Conservation (phyloP, 192 early-diverging fungal species). For the Obelidium mucronatum region DNA sequence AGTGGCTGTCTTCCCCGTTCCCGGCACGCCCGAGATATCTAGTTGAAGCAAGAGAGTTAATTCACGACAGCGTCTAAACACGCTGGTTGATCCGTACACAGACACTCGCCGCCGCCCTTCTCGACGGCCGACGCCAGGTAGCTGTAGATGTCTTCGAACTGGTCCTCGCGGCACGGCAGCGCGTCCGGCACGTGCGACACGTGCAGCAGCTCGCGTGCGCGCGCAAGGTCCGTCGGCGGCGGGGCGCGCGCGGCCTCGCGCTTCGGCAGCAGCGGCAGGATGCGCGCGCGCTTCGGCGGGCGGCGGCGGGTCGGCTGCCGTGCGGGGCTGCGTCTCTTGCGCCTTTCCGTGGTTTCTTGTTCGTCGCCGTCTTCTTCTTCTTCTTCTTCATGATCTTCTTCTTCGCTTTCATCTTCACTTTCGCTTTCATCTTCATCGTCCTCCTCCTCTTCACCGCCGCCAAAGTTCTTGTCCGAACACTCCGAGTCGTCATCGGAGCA, state of each 20-base stretch:
- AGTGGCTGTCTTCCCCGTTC: slow-evolving; percentile 98
- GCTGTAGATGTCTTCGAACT: slow-evolving; percentile 83
- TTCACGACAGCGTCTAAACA: not conserved
- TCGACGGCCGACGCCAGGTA: slow-evolving; percentile 81
- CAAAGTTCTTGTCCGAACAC: not conserved
- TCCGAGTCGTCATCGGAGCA: not conserved
- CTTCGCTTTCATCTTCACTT: not conserved
- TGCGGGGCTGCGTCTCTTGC: not conserved
- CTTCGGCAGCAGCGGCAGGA: not conserved
- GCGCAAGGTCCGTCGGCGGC: slow-evolving; percentile 19
- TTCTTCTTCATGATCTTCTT: not conserved
- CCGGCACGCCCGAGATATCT: slow-evolving; percentile 96
- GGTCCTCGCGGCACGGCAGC: slow-evolving; percentile 93
- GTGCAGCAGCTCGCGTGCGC: slow-evolving; percentile 80
- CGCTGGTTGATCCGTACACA: slow-evolving; percentile 62
- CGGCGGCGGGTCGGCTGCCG: not conserved
- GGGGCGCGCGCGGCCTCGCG: not conserved
- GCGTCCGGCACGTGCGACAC: slow-evolving; percentile 88
- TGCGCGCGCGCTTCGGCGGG: not conserved
- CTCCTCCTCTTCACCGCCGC: not conserved
- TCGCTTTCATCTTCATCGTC: slow-evolving; percentile 3
- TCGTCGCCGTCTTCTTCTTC: not conserved
- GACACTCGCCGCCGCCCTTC: slow-evolving; percentile 82
- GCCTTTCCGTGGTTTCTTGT: not conserved
- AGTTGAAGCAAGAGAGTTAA: not conserved